Evolutionary conservation across 345 rosid genomes (phyloP).

Genomic region (Triadica sebifera): DNA sequence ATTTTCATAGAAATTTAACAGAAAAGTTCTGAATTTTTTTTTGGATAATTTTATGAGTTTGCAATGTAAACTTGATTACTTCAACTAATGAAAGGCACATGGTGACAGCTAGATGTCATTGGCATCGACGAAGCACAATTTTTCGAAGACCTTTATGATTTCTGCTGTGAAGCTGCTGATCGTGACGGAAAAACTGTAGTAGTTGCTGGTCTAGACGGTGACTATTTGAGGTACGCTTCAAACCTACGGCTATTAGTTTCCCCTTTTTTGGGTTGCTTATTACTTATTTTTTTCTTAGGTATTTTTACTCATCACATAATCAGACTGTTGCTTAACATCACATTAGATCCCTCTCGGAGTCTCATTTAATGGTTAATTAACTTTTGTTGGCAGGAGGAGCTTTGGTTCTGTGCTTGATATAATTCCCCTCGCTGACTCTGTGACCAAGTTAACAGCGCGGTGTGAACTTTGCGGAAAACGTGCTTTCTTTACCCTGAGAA

Average conservation of each 20-base stretch:
- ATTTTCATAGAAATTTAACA: background rate
- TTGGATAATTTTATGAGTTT: background rate
- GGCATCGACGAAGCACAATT: constrained; percentile 93
- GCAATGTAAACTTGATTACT: background rate
- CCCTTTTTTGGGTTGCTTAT: background rate
- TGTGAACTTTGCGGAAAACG: constrained; percentile 77
- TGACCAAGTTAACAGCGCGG: constrained; percentile 67
- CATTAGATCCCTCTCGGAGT: background rate
- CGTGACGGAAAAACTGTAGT: constrained; percentile 69
- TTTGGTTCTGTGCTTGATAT: constrained; percentile 79
- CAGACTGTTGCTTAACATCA: background rate
- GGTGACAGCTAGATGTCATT: constrained; percentile 78
- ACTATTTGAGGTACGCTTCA: constrained; percentile 60
- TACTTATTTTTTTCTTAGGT: background rate
- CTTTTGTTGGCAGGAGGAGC: constrained; percentile 52
- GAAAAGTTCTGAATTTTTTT: background rate
- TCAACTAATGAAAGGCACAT: constrained; percentile 9
- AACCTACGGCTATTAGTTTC: background rate
- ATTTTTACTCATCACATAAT: background rate
- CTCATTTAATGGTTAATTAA: constrained; percentile 2
- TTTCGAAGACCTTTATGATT: constrained; percentile 77
- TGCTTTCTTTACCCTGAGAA: constrained; percentile 73
- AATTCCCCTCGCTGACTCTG: constrained; percentile 78
- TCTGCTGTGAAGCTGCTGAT: constrained; percentile 88
- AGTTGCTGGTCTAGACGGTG: constrained; percentile 93